Percentiles rank a stretch among this genome's conserved stretches.
Conservation (phyloP, 495 filamentous ascomycete species). For the Hypoxylon lenormandii region DNA sequence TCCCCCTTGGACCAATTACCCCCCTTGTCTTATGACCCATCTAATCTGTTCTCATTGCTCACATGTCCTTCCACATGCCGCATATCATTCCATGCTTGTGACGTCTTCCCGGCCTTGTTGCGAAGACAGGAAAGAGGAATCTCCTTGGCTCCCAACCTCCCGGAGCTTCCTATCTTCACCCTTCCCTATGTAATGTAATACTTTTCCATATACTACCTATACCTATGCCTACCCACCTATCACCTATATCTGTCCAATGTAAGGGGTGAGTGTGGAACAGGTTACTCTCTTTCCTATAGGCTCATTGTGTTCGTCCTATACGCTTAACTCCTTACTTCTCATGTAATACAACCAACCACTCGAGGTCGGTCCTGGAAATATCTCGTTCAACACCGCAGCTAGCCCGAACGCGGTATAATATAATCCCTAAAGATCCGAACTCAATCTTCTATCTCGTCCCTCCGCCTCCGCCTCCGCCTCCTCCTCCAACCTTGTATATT, state of each 20-base stretch:
- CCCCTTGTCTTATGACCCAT: conserved; percentile 26
- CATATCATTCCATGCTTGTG: conserved; percentile 26
- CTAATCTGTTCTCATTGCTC: conserved; percentile 30
- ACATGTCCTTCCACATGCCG: conserved; percentile 17
- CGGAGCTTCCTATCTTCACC: not conserved
- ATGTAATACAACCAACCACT: not conserved
- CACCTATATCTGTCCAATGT: not conserved
- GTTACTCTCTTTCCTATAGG: too few relatives aligned
- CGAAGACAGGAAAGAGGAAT: not conserved
- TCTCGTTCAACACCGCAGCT: not conserved
- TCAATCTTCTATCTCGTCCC: conserved; percentile 4
- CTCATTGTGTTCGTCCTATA: too few relatives aligned
- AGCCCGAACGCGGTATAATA: not conserved
- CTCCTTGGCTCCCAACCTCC: not conserved
- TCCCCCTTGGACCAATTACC: too few relatives aligned
- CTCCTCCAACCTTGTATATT: not conserved
- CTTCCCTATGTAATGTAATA: not conserved
- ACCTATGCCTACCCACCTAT: not conserved
- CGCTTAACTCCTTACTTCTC: not conserved
- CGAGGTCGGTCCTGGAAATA: not conserved
- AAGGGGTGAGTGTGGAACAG: too few relatives aligned
- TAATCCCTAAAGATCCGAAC: too few relatives aligned
- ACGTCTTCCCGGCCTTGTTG: conserved; percentile 12
- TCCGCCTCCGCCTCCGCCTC: too few relatives aligned
- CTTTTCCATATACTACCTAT: not conserved